These are phyloP conservation scores for Durotheca rogersii DNA, from an alignment of 495 filamentous ascomycete genomes.

Conservation along the genomic window DNA sequence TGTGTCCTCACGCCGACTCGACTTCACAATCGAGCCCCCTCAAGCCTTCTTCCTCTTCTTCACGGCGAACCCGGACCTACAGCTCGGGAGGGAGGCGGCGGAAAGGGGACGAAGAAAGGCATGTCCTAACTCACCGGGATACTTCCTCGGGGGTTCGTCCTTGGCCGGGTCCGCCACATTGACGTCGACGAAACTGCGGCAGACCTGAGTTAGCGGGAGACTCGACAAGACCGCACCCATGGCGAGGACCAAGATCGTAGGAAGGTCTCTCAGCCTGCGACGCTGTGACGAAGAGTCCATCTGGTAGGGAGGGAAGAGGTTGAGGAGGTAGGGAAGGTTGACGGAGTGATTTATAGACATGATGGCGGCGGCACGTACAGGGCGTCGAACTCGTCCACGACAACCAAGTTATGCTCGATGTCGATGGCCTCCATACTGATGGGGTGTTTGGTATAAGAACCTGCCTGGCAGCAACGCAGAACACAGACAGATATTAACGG, in stretches of 20 bases:
- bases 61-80: too few species aligned
- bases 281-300: conserved; percentile 12
- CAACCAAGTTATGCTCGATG: conserved; percentile 41
- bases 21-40: too few species aligned
- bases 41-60: too few species aligned
- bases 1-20: too few species aligned
- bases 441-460: conserved; percentile 4
- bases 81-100: too few species aligned
- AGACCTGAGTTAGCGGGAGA: conserved; percentile 20
- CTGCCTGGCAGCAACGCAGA: conserved; percentile 23
- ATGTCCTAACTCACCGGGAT: conserved; percentile 46
- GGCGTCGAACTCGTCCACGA: conserved; percentile 51
- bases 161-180: conserved; percentile 19
- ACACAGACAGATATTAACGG: conserved; percentile 21
- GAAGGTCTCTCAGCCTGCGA: conserved; percentile 17
- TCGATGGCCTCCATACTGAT: conserved; percentile 34
- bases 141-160: conserved; percentile 35
- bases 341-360: conserved; percentile 2
- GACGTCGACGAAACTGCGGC: conserved; percentile 34
- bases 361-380: conserved; percentile 37
- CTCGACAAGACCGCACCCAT: conserved; percentile 21
- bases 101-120: too few species aligned
- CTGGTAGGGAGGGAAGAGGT: background rate
- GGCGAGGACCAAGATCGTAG: conserved; percentile 20
- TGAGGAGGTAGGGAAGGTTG: background rate